Base-by-base conservation (phyloP, 2,329 filamentous ascomycete species). In the Neurospora crassa region DNA sequence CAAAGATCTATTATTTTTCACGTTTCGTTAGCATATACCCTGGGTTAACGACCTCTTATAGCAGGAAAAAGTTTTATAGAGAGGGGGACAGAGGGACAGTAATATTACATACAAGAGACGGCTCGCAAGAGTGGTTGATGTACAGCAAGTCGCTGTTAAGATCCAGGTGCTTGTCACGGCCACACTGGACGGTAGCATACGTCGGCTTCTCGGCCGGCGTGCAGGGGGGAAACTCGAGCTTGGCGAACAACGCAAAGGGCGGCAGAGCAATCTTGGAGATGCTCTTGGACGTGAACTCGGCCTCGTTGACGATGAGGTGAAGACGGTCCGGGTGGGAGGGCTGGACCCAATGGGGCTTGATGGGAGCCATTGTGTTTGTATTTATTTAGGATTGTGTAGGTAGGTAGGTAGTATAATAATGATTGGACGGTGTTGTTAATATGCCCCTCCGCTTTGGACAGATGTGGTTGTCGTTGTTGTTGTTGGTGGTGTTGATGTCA, bases 91-190 rank as follows among this genome's bases (percentile, higher is more conserved):
- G 3, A 37, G 37, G 10, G 24, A 24, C 37, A 40, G 37, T 3
- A 37, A 37, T 1, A 37, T 8, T 37, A 37, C 34, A 40, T 73
- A 90, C 88, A 72, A 91, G 83, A 77, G 87, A 88, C 34, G 89
- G 89, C 76, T 89, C 87, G 79, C 89, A 91, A 5, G 87, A 89
- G 80, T 91, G 89, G 79, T 91, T 91, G 75, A 90, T 88, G 80
- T 90, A 91, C 67, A 91, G 79, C 77, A 91, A 78, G 76, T 91
- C 89, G 76, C 86, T 89, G 81, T 91, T 91, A 63, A 91, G 81
- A 76, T 87, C 85, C 75, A 91, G 79, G 78, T 91, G 89, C 71
- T 81, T 81, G 74, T 86, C 79, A 70, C 81, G 81, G 72, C 84
- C 86, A 73, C 85, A 85, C 80, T 91, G 89, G 37, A 91, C 88